Conservation (phyloP, 352 stramenopile genomes). For the Phytopythium aichiense region DNA sequence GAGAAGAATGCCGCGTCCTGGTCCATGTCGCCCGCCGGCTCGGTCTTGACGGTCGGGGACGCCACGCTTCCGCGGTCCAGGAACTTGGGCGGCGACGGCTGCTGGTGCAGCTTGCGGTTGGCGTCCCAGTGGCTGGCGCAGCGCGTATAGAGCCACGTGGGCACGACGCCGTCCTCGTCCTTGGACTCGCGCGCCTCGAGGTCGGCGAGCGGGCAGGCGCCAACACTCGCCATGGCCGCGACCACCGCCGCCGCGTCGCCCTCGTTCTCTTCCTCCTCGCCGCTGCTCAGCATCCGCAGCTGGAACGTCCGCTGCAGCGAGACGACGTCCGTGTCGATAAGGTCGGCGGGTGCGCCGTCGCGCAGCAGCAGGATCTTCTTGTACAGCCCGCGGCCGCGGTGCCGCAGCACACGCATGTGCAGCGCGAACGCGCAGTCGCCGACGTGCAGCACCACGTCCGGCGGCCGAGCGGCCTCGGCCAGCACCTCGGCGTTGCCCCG, state of each 20-base stretch:
- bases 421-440: slow-evolving; percentile 46
- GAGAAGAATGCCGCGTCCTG: neutral
- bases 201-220: neutral
- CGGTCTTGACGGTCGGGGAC: neutral
- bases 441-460: slow-evolving; percentile 47
- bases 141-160: slow-evolving; percentile 5
- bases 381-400: slow-evolving; percentile 33
- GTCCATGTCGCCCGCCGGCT: neutral
- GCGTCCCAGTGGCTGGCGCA: slow-evolving; percentile 3
- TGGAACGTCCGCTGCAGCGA: neutral
- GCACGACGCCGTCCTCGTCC: neutral
- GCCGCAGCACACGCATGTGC: slow-evolving; percentile 28
- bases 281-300: neutral
- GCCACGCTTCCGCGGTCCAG: neutral
- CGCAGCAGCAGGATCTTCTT: slow-evolving; percentile 25
- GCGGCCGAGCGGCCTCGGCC: slow-evolving; percentile 10
- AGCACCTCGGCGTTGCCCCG: slow-evolving; percentile 3
- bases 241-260: neutral
- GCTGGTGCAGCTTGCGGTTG: slow-evolving; percentile 6
- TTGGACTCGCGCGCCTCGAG: neutral
- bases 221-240: neutral
- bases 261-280: neutral
- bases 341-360: slow-evolving; percentile 6
- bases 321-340: neutral
- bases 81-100: neutral